These are phyloP conservation scores for Zymoseptoria pseudotritici DNA, from an alignment of 2,329 filamentous ascomycete genomes.

Conservation along the genomic window DNA sequence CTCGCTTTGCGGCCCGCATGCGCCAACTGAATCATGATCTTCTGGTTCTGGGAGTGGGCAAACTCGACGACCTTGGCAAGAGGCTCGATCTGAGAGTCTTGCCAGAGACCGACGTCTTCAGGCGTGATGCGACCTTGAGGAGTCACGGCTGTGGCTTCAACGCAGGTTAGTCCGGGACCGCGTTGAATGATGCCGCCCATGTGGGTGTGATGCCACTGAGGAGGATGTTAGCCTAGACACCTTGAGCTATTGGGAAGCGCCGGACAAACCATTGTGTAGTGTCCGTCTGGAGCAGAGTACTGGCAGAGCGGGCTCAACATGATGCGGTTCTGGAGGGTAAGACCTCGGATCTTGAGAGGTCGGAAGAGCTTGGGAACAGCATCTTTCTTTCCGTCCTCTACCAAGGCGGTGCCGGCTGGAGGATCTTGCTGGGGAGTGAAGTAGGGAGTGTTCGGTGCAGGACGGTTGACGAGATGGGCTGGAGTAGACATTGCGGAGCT, in stretches of 20 bases:
- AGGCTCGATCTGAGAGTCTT: constrained; percentile 70
- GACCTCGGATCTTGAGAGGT: constrained; percentile 49
- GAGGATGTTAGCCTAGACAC: not conserved
- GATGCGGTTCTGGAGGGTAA: constrained; percentile 44
- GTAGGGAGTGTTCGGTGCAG: constrained; percentile 40
- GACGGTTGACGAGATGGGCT: constrained; percentile 33
- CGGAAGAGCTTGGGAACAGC: constrained; percentile 52
- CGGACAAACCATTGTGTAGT: constrained; percentile 52
- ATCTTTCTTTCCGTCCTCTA: constrained; percentile 39
- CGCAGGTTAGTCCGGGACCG: constrained; percentile 64
- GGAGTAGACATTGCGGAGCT: constrained; percentile 15
- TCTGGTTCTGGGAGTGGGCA: constrained; percentile 68
- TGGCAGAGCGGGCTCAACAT: constrained; percentile 59
- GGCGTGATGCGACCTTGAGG: constrained; percentile 77
- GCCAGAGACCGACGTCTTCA: constrained; percentile 72
- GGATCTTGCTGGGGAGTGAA: constrained; percentile 43
- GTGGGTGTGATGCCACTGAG: constrained; percentile 62
- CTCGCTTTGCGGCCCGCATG: constrained; percentile 66
- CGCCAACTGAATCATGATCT: constrained; percentile 70
- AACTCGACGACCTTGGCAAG: constrained; percentile 66
- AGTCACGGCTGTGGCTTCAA: constrained; percentile 71
- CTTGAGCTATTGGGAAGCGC: not conserved
- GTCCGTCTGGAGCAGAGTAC: constrained; percentile 61
- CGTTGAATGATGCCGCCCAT: constrained; percentile 69
- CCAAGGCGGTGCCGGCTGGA: constrained; percentile 40